A percentile compares a stretch with the other conserved stretches of the same genome.
These are phyloP conservation scores for Misopates orontium DNA, from an alignment of 257 asterid genomes.

Conservation along the genomic window DNA sequence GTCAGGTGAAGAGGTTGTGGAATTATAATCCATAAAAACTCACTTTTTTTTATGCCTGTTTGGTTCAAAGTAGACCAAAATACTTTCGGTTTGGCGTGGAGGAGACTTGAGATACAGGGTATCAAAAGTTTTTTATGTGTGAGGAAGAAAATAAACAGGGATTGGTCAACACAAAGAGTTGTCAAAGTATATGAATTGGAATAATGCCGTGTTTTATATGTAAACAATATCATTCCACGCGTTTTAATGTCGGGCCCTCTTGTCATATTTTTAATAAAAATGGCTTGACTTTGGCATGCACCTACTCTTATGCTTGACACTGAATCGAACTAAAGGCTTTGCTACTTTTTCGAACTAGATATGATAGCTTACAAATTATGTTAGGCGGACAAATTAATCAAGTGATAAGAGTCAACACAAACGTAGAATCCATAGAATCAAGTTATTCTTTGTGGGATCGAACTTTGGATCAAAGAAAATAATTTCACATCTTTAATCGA, in stretches of 20 bases:
- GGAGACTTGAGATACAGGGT: slow-evolving; percentile 8
- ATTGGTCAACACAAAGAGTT: slow-evolving; percentile 13
- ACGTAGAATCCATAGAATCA: too few relatives aligned
- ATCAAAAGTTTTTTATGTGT: neutral
- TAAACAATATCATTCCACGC: neutral
- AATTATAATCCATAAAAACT: slow-evolving; percentile 18
- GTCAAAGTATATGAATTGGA: neutral
- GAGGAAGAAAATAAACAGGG: neutral
- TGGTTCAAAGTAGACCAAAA: too few relatives aligned
- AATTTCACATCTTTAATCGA: too few relatives aligned
- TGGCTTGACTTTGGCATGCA: neutral
- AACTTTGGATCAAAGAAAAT: too few relatives aligned
- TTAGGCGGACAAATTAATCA: too few relatives aligned
- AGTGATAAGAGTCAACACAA: too few relatives aligned
- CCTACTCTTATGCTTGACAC: neutral
- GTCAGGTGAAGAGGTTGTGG: neutral
- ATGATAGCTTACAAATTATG: too few relatives aligned
- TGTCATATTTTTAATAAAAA: neutral
- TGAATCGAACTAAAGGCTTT: neutral
- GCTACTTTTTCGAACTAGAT: too few relatives aligned
- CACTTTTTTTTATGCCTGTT: too few relatives aligned
- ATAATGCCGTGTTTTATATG: neutral
- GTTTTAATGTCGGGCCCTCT: slow-evolving; percentile 11
- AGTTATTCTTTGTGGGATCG: too few relatives aligned
- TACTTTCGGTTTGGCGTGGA: too few relatives aligned